Percentiles rank a stretch among this genome's conserved stretches.
Conservation (phyloP, 1,284 basidiomycete genomes). For the Irpex sp. region DNA sequence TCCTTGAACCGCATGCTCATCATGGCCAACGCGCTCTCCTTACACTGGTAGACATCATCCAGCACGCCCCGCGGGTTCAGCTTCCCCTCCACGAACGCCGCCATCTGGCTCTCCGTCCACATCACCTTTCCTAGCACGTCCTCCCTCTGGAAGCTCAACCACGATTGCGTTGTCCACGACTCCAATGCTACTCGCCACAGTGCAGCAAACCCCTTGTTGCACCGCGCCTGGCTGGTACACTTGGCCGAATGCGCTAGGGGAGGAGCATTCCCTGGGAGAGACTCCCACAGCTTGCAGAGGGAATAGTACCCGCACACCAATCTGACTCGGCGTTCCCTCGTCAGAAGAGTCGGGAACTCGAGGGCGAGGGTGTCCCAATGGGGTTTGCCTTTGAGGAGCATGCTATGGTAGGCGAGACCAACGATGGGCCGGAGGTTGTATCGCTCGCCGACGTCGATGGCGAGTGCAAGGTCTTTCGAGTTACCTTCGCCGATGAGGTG, state of each 20-base stretch:
- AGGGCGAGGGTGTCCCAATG: conserved; percentile 36
- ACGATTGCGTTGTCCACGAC: conserved; percentile 33
- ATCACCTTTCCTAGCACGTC: conserved; percentile 38
- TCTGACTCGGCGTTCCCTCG: conserved; percentile 38
- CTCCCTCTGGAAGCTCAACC: conserved; percentile 31
- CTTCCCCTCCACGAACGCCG: conserved; percentile 38
- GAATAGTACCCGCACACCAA: conserved; percentile 40
- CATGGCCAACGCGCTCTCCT: conserved; percentile 28
- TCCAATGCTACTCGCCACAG: conserved; percentile 36
- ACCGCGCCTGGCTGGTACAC: conserved; percentile 39
- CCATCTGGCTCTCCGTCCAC: conserved; percentile 39
- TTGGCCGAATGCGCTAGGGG: conserved; percentile 34
- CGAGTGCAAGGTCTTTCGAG: conserved; percentile 36
- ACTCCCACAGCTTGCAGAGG: conserved; percentile 39
- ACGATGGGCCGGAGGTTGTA: conserved; percentile 38
- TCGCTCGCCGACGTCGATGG: conserved; percentile 38
- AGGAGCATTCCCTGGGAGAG: conserved; percentile 35
- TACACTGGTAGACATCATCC: conserved; percentile 36
- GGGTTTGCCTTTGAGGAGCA: conserved; percentile 39
- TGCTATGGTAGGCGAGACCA: conserved; percentile 40
- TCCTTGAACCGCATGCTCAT: conserved; percentile 27
- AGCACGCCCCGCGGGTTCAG: conserved; percentile 34
- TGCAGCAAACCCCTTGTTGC: conserved; percentile 36
- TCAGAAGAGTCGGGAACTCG: conserved; percentile 17
- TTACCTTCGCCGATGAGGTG: conserved; percentile 36